Conservation (phyloP, 2,329 filamentous ascomycete genomes). For the Madurella fahalii region DNA sequence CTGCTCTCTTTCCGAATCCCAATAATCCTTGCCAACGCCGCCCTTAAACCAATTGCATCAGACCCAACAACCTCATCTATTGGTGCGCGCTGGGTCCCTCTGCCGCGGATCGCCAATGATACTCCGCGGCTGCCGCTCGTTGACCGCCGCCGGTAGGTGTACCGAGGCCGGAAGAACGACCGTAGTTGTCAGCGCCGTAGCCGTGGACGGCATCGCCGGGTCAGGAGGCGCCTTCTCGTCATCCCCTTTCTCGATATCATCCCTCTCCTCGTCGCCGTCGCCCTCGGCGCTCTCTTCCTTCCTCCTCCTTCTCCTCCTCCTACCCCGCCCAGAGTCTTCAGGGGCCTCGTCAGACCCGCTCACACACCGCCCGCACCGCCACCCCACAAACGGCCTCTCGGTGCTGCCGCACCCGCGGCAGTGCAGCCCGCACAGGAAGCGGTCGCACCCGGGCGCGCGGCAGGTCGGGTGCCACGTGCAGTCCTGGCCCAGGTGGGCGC, state of each 20-base stretch:
- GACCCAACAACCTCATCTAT: neutral
- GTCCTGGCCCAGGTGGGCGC: slow-evolving; percentile 36
- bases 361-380: slow-evolving; percentile 31
- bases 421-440: slow-evolving; percentile 35
- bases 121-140: neutral
- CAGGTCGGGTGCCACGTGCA: slow-evolving; percentile 39
- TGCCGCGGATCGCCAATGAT: slow-evolving; percentile 10
- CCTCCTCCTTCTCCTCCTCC: neutral
- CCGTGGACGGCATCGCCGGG: neutral
- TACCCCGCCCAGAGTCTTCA: neutral
- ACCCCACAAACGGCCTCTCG: slow-evolving; percentile 29
- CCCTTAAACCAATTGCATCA: too few species aligned
- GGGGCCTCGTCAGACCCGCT: slow-evolving; percentile 3
- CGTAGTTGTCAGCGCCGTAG: too few species aligned
- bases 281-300: neutral
- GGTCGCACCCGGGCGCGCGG: slow-evolving; percentile 28
- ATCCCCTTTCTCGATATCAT: neutral
- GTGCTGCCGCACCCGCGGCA: slow-evolving; percentile 33
- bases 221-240: neutral
- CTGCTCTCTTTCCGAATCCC: too few species aligned
- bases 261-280: neutral
- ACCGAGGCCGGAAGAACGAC: neutral
- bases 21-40: too few species aligned
- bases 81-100: neutral
- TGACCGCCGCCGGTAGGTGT: neutral